These are phyloP conservation scores for Ogataea nakhonphanomensis DNA, from an alignment of 805 yeast species.

Conservation along the genomic window DNA sequence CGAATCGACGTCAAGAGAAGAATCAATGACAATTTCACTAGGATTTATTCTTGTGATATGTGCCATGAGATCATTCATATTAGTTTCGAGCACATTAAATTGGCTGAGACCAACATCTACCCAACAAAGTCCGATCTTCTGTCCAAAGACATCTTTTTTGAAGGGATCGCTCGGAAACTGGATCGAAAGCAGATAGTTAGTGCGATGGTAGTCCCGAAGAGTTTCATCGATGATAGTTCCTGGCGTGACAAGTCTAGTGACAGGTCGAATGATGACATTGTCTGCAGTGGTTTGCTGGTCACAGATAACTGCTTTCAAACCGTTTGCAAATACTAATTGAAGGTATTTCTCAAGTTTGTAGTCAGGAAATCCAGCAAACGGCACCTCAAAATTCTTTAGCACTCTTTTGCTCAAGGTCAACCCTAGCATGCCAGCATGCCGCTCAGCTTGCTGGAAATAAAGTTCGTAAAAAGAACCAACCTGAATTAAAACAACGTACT, in stretches of 20 bases:
- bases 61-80: slow-evolving; percentile 56
- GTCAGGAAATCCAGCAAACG: slow-evolving; percentile 93
- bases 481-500: slow-evolving; percentile 63
- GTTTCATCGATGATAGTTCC: slow-evolving; percentile 91
- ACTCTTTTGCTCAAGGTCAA: slow-evolving; percentile 62
- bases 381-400: slow-evolving; percentile 44
- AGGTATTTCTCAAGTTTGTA: slow-evolving; percentile 69
- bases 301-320: slow-evolving; percentile 75
- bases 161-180: slow-evolving; percentile 52
- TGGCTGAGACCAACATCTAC: slow-evolving; percentile 84
- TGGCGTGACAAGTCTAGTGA: slow-evolving; percentile 81
- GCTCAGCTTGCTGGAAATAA: slow-evolving; percentile 84
- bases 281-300: slow-evolving; percentile 50
- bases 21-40: slow-evolving; percentile 66
- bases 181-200: slow-evolving; percentile 68
- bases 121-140: slow-evolving; percentile 76
- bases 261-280: slow-evolving; percentile 55
- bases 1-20: slow-evolving; percentile 38
- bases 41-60: slow-evolving; percentile 79
- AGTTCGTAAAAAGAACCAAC: slow-evolving; percentile 87
- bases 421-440: slow-evolving; percentile 66
- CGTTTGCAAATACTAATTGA: slow-evolving; percentile 63
- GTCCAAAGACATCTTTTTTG: slow-evolving; percentile 33
- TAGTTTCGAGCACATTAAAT: slow-evolving; percentile 63
- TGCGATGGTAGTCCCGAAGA: slow-evolving; percentile 66